Evolutionary conservation across 257 asterid genomes (phyloP).

Genomic region (Schizonepeta tenuifolia): DNA sequence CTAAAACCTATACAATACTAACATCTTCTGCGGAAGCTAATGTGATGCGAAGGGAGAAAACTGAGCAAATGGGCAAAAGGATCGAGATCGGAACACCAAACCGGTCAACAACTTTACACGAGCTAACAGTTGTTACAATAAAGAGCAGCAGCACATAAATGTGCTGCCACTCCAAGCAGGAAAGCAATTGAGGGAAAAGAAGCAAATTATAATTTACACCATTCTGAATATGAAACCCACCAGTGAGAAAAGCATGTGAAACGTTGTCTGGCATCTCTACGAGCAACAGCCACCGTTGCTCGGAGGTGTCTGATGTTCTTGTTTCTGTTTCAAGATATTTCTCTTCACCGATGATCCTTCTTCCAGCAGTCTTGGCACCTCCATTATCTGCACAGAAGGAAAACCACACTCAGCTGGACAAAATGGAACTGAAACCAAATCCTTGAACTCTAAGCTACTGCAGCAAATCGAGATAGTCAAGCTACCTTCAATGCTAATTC

Average conservation of each 20-base stretch:
- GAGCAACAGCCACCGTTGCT: slow-evolving; percentile 64
- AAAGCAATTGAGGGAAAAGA: slow-evolving; percentile 18
- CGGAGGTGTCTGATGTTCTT: slow-evolving; percentile 59
- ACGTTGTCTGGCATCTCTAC: slow-evolving; percentile 30
- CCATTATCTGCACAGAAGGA: slow-evolving; percentile 69
- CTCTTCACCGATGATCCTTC: slow-evolving; percentile 85
- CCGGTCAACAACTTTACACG: slow-evolving; percentile 42
- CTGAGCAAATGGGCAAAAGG: background rate
- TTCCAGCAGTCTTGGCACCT: slow-evolving; percentile 85
- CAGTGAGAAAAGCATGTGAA: background rate
- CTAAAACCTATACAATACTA: background rate
- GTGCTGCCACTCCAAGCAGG: slow-evolving; percentile 34
- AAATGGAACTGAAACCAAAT: background rate
- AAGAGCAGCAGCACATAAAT: slow-evolving; percentile 37
- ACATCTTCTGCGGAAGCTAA: background rate
- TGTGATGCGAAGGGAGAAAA: background rate
- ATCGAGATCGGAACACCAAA: slow-evolving; percentile 28
- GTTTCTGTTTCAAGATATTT: slow-evolving; percentile 78
- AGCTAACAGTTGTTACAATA: slow-evolving; percentile 26
- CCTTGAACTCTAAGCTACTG: too few relatives aligned
- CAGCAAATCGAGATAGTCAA: slow-evolving; percentile 1
- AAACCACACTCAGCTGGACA: background rate
- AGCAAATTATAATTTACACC: slow-evolving; percentile 37
- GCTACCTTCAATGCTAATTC: slow-evolving; percentile 79
- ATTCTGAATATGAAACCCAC: background rate